phyloP scores from a whole-genome alignment of 805 yeast species.

The Millerago galiae region DNA sequence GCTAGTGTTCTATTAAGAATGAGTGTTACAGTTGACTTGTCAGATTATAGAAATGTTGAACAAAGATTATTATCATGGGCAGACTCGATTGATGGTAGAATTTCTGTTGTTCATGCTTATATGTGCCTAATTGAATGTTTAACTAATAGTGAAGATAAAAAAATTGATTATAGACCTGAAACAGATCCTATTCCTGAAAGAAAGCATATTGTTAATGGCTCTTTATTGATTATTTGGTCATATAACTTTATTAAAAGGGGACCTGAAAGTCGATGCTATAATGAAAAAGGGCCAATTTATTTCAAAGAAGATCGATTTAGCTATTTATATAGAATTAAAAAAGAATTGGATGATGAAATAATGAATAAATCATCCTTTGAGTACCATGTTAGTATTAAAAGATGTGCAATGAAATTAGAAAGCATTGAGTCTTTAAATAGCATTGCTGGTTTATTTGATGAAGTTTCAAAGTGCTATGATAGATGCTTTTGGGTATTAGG shows the following conservation, averaged over 20 bases:
- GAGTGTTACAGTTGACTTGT: slow-evolving; percentile 48
- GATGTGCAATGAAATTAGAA: slow-evolving; percentile 6
- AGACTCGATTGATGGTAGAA: slow-evolving; percentile 36
- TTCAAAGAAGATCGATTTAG: slow-evolving; percentile 30
- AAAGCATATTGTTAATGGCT: slow-evolving; percentile 21
- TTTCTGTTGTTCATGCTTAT: slow-evolving; percentile 52
- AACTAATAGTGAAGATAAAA: slow-evolving; percentile 33
- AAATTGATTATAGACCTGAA: slow-evolving; percentile 36
- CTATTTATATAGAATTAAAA: slow-evolving; percentile 23
- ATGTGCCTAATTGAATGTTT: slow-evolving; percentile 50
- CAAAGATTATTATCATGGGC: slow-evolving; percentile 29
- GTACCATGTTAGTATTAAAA: slow-evolving; percentile 9
- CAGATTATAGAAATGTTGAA: slow-evolving; percentile 39
- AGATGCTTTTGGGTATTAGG: slow-evolving; percentile 47
- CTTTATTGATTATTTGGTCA: slow-evolving; percentile 35
- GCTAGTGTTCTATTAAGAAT: slow-evolving; percentile 73
- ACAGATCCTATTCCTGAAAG: slow-evolving; percentile 41
- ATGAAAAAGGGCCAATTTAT: not conserved
- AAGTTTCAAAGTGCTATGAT: slow-evolving; percentile 30
- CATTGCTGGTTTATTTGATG: slow-evolving; percentile 44
- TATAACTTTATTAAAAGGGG: slow-evolving; percentile 41
- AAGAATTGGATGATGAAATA: slow-evolving; percentile 26
- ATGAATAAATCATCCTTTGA: not conserved
- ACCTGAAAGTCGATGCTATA: slow-evolving; percentile 24
- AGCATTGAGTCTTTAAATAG: slow-evolving; percentile 25